phyloP scores from a whole-genome alignment of 2,329 filamentous ascomycete genomes.

The Chrysosporium queenslandicum region DNA sequence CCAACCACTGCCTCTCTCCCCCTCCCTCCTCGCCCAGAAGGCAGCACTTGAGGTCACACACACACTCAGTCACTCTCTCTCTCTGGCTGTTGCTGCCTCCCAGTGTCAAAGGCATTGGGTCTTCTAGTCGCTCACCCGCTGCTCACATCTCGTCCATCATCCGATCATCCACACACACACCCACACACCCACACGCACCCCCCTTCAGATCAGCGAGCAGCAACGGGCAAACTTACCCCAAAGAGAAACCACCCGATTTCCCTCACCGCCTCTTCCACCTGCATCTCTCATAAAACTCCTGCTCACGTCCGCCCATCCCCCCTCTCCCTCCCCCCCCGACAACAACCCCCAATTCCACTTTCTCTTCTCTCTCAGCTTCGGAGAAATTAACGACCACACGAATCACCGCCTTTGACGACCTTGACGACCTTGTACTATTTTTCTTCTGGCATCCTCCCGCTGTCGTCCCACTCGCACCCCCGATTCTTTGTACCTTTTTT shows the following conservation, averaged over 20 bases:
- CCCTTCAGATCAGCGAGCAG: no score
- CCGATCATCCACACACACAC: slow-evolving; percentile 1
- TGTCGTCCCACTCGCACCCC: background rate
- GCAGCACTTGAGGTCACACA: background rate
- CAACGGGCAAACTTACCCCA: no score
- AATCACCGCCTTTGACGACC: slow-evolving; percentile 1
- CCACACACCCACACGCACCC: background rate
- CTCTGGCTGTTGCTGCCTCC: no score
- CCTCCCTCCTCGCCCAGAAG: background rate
- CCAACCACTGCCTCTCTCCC: no score
- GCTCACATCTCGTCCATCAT: no score
- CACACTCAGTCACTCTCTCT: background rate
- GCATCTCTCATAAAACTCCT: slow-evolving; percentile 11
- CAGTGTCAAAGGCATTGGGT: no score
- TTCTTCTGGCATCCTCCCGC: background rate
- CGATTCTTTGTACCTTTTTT: slow-evolving; percentile 9
- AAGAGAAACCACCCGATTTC: background rate
- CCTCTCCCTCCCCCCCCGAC: no score
- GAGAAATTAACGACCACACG: background rate
- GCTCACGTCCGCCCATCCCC: background rate
- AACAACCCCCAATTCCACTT: no score
- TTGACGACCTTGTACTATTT: slow-evolving; percentile 13
- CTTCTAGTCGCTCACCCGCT: no score
- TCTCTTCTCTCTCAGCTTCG: slow-evolving; percentile 9
- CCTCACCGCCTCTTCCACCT: slow-evolving; percentile 11